Percentiles rank a stretch among this genome's conserved stretches.
phyloP scores from a whole-genome alignment of 1,284 basidiomycete species.

The Schizophyllum amplum region DNA sequence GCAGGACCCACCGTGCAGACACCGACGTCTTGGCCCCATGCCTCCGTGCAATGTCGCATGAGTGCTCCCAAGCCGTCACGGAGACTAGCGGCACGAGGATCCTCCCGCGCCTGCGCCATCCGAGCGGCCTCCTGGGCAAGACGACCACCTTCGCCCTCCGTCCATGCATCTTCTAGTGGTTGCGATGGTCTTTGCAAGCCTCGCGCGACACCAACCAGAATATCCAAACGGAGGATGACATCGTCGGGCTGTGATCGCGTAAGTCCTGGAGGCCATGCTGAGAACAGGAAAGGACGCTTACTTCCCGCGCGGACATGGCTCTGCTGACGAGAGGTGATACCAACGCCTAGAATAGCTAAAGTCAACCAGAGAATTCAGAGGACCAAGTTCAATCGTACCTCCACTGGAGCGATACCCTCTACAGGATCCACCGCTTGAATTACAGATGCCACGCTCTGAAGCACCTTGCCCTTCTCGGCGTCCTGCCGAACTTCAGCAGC shows the following conservation, averaged over 20 bases:
- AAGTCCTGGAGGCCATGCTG: too few species aligned
- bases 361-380: background rate
- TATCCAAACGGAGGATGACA: conserved; percentile 65
- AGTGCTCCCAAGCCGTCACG: conserved; percentile 56
- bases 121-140: conserved; percentile 40
- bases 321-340: conserved; percentile 25
- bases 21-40: conserved; percentile 65
- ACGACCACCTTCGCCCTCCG: conserved; percentile 52
- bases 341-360: background rate
- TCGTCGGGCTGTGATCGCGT: conserved; percentile 61
- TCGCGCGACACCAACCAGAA: conserved; percentile 74
- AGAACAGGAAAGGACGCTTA: conserved; percentile 50
- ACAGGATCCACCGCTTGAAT: conserved; percentile 77
- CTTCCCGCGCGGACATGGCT: conserved; percentile 67
- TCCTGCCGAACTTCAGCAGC: conserved; percentile 37
- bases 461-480: conserved; percentile 80
- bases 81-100: conserved; percentile 54
- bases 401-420: conserved; percentile 73
- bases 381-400: conserved; percentile 32
- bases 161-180: conserved; percentile 53
- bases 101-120: conserved; percentile 51
- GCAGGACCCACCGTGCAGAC: conserved; percentile 58
- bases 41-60: conserved; percentile 52
- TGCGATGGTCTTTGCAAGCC: conserved; percentile 43
- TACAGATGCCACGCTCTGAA: conserved; percentile 85